Evolutionary conservation across 495 filamentous ascomycete species (phyloP).

Genomic region (Choiromyces venosus): DNA sequence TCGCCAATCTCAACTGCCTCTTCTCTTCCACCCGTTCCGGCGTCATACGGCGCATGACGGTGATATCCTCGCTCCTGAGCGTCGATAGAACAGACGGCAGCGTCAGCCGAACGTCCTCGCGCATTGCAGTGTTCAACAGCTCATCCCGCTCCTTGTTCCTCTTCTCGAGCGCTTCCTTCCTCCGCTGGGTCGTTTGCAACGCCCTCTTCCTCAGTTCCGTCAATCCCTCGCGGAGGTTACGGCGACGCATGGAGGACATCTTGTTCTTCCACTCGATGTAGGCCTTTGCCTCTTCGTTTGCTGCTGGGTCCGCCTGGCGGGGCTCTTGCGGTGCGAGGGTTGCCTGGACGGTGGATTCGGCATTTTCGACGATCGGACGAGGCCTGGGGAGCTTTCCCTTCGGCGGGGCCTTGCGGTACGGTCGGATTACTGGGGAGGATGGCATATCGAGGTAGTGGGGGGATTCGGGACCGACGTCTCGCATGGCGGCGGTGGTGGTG

Average conservation of each 20-base stretch:
- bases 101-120: slow-evolving; percentile 61
- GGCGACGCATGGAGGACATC: slow-evolving; percentile 56
- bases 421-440: slow-evolving; percentile 42
- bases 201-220: slow-evolving; percentile 48
- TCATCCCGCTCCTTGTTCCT: slow-evolving; percentile 46
- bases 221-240: slow-evolving; percentile 61
- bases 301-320: not conserved
- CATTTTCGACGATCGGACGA: slow-evolving; percentile 54
- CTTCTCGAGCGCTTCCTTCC: slow-evolving; percentile 11
- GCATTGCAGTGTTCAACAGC: slow-evolving; percentile 50
- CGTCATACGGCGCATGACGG: slow-evolving; percentile 43
- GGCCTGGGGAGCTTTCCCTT: slow-evolving; percentile 71
- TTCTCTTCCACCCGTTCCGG: slow-evolving; percentile 42
- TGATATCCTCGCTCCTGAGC: slow-evolving; percentile 41
- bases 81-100: slow-evolving; percentile 48
- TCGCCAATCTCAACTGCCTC: slow-evolving; percentile 43
- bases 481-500: slow-evolving; percentile 42
- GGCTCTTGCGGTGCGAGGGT: slow-evolving; percentile 42
- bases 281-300: slow-evolving; percentile 46
- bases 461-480: slow-evolving; percentile 57
- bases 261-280: slow-evolving; percentile 58
- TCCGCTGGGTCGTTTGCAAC: slow-evolving; percentile 2
- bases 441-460: slow-evolving; percentile 71
- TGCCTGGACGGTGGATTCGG: slow-evolving; percentile 50
- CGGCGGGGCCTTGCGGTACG: slow-evolving; percentile 37